Percentiles rank a stretch among this genome's conserved stretches.
phyloP scores from a whole-genome alignment of 331 rosid species.

The Phaseolus coccineus region DNA sequence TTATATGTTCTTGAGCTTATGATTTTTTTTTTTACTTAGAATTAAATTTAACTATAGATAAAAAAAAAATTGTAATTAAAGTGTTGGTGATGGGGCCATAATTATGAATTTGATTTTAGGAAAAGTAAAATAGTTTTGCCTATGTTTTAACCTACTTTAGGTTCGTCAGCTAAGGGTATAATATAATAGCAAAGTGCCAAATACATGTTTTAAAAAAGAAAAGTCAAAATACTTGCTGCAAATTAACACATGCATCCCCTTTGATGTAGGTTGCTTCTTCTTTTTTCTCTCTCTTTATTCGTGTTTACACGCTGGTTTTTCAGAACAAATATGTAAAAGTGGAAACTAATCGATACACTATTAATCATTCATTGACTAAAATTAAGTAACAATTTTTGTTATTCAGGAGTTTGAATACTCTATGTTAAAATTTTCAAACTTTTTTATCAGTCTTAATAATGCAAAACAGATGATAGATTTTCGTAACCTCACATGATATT shows the following conservation, averaged over 20 bases:
- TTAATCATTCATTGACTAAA: too few relatives aligned
- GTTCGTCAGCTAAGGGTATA: background rate
- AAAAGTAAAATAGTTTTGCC: background rate
- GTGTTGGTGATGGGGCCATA: background rate
- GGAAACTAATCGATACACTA: background rate
- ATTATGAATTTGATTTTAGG: background rate
- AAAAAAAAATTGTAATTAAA: background rate
- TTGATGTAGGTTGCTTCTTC: background rate
- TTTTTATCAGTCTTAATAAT: too few relatives aligned
- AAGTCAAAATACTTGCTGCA: background rate
- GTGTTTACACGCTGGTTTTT: background rate
- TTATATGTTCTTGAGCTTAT: too few relatives aligned
- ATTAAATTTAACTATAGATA: too few relatives aligned
- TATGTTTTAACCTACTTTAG: slow-evolving; percentile 14
- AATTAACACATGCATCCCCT: slow-evolving; percentile 12
- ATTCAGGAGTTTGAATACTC: too few relatives aligned
- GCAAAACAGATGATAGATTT: too few relatives aligned
- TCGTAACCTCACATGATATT: too few relatives aligned
- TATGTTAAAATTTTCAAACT: too few relatives aligned
- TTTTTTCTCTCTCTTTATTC: background rate
- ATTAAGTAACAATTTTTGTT: too few relatives aligned
- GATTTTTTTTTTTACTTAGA: too few relatives aligned
- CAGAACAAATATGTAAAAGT: background rate
- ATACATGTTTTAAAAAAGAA: too few relatives aligned
- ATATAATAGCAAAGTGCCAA: too few relatives aligned